Evolutionary conservation across 2,329 filamentous ascomycete species (phyloP).

Genomic region (Colletotrichum destructivum): DNA sequence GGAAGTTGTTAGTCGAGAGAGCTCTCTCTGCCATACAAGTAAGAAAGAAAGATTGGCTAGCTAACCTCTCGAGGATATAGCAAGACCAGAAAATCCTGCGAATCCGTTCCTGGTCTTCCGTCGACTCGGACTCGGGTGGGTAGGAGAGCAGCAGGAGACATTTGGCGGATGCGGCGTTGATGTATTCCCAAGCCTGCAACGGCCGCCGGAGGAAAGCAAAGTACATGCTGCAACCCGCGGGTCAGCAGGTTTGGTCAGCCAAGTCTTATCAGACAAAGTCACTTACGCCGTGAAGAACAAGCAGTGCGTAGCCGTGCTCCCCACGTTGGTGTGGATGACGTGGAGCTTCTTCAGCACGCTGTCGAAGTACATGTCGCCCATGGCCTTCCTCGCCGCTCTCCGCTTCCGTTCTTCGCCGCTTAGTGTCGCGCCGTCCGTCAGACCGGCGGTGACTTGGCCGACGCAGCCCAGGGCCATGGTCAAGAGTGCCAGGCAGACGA

Average conservation of each 20-base stretch:
- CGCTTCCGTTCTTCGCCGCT: conserved; percentile 49
- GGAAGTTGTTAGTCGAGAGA: not conserved
- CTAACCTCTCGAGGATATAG: conserved; percentile 66
- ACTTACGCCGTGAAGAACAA: conserved; percentile 65
- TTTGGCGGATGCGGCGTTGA: conserved; percentile 64
- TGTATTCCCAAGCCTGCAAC: conserved; percentile 67
- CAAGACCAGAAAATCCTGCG: conserved; percentile 69
- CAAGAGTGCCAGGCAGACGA: conserved; percentile 60
- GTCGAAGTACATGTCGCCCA: conserved; percentile 62
- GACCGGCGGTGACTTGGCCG: conserved; percentile 55
- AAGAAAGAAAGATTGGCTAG: not conserved
- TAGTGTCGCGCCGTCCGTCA: conserved; percentile 44
- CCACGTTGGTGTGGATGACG: conserved; percentile 62
- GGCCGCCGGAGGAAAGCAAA: conserved; percentile 66
- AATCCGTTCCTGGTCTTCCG: conserved; percentile 63
- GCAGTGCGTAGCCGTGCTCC: conserved; percentile 63
- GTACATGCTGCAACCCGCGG: conserved; percentile 57
- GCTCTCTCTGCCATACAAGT: not conserved
- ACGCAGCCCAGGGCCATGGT: conserved; percentile 65
- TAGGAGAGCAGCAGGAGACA: conserved; percentile 66
- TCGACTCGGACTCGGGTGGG: conserved; percentile 50
- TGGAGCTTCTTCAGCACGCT: conserved; percentile 62
- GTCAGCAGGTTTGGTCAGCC: not conserved
- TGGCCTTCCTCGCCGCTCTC: conserved; percentile 51
- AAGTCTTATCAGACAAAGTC: not conserved